Evolutionary conservation across 139 green algal species (phyloP).

Genomic region (Chlamydomonas eustigma): DNA sequence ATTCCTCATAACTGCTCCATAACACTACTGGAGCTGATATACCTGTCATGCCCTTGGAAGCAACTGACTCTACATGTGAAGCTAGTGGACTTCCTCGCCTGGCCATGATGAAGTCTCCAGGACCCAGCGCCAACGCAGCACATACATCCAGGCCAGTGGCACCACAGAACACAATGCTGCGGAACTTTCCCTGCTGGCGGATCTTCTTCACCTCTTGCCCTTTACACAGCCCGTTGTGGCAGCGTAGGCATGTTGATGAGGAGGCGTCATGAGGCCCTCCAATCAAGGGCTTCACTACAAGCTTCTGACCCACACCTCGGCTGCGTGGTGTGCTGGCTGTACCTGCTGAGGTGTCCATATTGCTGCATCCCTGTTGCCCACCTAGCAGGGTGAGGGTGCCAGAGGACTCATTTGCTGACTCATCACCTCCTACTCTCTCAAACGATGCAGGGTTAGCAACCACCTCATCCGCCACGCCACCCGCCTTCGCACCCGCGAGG

Average conservation of each 20-base stretch:
- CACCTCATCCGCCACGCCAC: conserved; percentile 47
- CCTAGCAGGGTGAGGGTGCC: neutral
- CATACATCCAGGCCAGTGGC: conserved; percentile 82
- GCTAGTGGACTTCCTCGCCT: conserved; percentile 20
- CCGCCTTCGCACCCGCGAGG: conserved; percentile 53
- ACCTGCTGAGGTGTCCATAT: neutral
- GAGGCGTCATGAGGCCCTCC: neutral
- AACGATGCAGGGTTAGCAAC: conserved; percentile 66
- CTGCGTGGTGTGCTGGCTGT: neutral
- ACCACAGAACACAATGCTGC: conserved; percentile 62
- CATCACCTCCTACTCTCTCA: conserved; percentile 33
- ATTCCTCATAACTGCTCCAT: too few relatives aligned
- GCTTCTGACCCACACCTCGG: conserved; percentile 19
- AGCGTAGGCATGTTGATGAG: conserved; percentile 61
- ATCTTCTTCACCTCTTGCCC: conserved; percentile 57
- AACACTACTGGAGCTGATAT: too few relatives aligned
- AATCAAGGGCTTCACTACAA: conserved; percentile 28
- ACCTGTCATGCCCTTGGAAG: too few relatives aligned
- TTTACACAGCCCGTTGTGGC: conserved; percentile 82
- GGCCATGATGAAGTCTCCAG: conserved; percentile 63
- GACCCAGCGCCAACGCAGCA: conserved; percentile 56
- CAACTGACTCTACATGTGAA: too few relatives aligned
- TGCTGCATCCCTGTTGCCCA: neutral
- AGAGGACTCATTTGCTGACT: neutral
- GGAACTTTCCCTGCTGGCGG: conserved; percentile 19